Evolutionary conservation across 1,284 basidiomycete genomes (phyloP), one percentile per base, ranked within the genome.

Genomic region (Ustilago xerochloae): DNA sequence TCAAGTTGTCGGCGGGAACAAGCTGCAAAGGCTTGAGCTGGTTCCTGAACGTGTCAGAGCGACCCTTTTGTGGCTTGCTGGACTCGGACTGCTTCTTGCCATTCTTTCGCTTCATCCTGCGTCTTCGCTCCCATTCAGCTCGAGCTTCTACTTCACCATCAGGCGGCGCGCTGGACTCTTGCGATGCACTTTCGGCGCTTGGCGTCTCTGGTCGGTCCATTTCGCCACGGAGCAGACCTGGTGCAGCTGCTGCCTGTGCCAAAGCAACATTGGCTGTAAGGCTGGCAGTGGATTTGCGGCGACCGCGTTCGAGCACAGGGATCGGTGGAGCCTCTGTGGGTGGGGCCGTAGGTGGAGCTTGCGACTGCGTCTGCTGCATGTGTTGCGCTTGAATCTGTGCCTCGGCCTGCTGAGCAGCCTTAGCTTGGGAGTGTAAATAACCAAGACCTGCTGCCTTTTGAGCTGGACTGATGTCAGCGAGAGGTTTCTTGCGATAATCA

Each of bases 141-240:
- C 77, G 63, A 18, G 81, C 81, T 46, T 83, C 81, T 7, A 82
- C 68, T 49, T 83, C 81, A 38, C 81, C 81, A 18, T 82, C 80
- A 6, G 80, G 81, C 18, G 81, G 81, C 26, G 80, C 79, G 47
- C 77, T 78, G 8, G 78, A 65, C 60, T 78, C 79, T 12, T 69
- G 58, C 2, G 75, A 71, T 2, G 58, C 59, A 38, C 71, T 69
- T 28, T 80, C 78, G 13, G 46, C 46, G 38, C 72, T 75, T 2
- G 63, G 56, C 1, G 67, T 63, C 16, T 62, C 50, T 12, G 67
- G 38, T 6, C 61, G 33, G 30, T 71, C 52, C 5, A 52, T 24
- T 10, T 48, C 66, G 13, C 18, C 47, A 13, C 41, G 35, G 12
- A 47, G 22, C 15, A 13, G 1, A 9, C 47, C 51, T 13, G 55